Conservation (phyloP, 2,329 filamentous ascomycete genomes). For the Sarocladium oryzae region DNA sequence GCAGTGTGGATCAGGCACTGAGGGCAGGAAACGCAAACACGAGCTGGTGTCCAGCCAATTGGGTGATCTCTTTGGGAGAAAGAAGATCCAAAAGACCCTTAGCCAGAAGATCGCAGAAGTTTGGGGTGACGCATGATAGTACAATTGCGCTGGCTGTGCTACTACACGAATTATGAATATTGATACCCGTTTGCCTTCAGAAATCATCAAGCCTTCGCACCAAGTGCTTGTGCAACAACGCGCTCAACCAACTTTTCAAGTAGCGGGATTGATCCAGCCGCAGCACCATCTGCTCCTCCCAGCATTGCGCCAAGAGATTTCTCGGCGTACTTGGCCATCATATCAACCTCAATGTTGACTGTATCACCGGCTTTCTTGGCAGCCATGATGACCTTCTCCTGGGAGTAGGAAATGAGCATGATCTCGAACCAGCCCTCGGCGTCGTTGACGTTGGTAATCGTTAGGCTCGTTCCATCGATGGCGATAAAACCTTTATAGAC, state of each 20-base stretch:
- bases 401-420: slow-evolving; percentile 96
- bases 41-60: slow-evolving; percentile 54
- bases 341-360: slow-evolving; percentile 91
- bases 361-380: slow-evolving; percentile 71
- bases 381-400: slow-evolving; percentile 81
- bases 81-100: slow-evolving; percentile 59
- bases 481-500: slow-evolving; percentile 96
- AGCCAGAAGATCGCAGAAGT: slow-evolving; percentile 67
- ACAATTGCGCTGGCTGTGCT: slow-evolving; percentile 3
- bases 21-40: slow-evolving; percentile 48
- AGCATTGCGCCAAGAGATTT: slow-evolving; percentile 77
- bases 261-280: slow-evolving; percentile 42
- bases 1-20: slow-evolving; percentile 40
- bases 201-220: slow-evolving; percentile 17
- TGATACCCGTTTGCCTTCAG: background rate
- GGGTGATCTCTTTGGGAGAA: slow-evolving; percentile 54
- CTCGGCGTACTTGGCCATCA: slow-evolving; percentile 78
- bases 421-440: slow-evolving; percentile 81
- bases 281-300: slow-evolving; percentile 43
- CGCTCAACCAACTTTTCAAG: slow-evolving; percentile 68
- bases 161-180: slow-evolving; percentile 4
- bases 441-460: slow-evolving; percentile 81
- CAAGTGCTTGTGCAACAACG: slow-evolving; percentile 61
- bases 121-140: slow-evolving; percentile 50
- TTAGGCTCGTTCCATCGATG: slow-evolving; percentile 90